Base-by-base conservation (phyloP, 306 rosid species). In the Ammopiptanthus mongolicus region DNA sequence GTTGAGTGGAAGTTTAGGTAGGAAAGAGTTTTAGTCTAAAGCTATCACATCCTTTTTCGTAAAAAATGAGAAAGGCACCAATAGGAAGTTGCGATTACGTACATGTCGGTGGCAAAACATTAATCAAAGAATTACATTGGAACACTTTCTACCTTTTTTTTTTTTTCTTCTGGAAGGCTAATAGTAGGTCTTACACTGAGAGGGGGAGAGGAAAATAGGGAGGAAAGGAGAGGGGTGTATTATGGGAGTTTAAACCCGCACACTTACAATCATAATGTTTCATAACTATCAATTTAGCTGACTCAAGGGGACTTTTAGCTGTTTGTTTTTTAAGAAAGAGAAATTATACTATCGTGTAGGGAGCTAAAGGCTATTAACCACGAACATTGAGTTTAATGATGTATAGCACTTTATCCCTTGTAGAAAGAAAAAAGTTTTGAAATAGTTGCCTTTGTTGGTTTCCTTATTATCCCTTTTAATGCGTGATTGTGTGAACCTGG, bases 1-100 rank as follows among this genome's bases (percentile, higher is more conserved):
- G 41, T 17, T 64, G 74, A 73, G 84, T 74, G 84, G 84, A 58
- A 36, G 76, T 80, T 80, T 80, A 80, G 84, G 84, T 74, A 59
- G 80, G 67, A 74, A 72, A 72, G 51, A 80, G 51, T 25, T 74
- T 67, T 28, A 65, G 74, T 59, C 34, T 33, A 29, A 64, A 72
- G 74, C 69, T 55, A 79, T 64, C 46, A 28, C 51, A 41, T 41
- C 71, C 34, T 41, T 71, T 39, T 28, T 21, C 23, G 41, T 63
- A 29, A 63, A 65, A 65, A 58, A 55, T 29, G 74, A 42, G 68
- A 71, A 56, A 63, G 58, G 78, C 52, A 42, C 52, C 83, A 79
- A 71, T 63, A 79, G 65, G 52, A 71, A 52, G 74, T 63, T 63
- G 73, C 55, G 21, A 48, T 57, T 63, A 57, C 41, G 65, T 41